A percentile compares a stretch with the other conserved stretches of the same genome.
Evolutionary conservation across 306 rosid genomes (phyloP).

Genomic region (Abrus pulchellus): DNA sequence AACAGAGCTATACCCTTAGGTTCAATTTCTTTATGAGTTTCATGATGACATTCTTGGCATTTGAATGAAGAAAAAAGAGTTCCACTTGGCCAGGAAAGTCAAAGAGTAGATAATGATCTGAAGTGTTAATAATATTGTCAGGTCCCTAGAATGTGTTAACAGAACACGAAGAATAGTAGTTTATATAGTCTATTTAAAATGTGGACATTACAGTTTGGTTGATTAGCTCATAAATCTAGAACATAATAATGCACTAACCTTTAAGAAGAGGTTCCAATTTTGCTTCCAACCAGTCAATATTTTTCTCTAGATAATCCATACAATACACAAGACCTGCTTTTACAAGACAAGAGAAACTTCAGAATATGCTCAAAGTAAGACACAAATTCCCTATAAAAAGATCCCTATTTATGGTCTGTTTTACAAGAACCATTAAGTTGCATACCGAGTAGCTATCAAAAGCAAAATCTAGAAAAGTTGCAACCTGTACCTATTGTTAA

Average conservation of each 20-base stretch:
- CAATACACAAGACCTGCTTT: conserved; percentile 87
- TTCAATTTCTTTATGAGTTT: conserved; percentile 77
- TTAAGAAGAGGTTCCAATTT: conserved; percentile 84
- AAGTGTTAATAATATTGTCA: conserved; percentile 52
- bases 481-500: conserved; percentile 4
- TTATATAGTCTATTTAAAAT: conserved; percentile 29
- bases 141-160: conserved; percentile 19
- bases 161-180: conserved; percentile 35
- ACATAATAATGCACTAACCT: conserved; percentile 66
- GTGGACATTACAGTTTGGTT: background rate
- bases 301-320: conserved; percentile 95
- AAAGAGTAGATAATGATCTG: conserved; percentile 97
- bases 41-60: conserved; percentile 81
- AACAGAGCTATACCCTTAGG: conserved; percentile 69
- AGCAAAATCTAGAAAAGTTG: conserved; percentile 29
- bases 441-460: conserved; percentile 8
- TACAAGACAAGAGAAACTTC: conserved; percentile 44
- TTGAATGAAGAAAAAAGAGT: conserved; percentile 87
- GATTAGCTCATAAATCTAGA: conserved; percentile 27
- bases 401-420: conserved; percentile 1
- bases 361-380: conserved; percentile 37
- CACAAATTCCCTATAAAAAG: conserved; percentile 7
- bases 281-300: conserved; percentile 88
- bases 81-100: conserved; percentile 99
- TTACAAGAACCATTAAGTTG: conserved; percentile 14